A percentile compares a stretch with the other conserved stretches of the same genome.
These are phyloP conservation scores for Linnemannia schmuckeri DNA, from an alignment of 192 early-diverging fungal species.

Conservation along the genomic window DNA sequence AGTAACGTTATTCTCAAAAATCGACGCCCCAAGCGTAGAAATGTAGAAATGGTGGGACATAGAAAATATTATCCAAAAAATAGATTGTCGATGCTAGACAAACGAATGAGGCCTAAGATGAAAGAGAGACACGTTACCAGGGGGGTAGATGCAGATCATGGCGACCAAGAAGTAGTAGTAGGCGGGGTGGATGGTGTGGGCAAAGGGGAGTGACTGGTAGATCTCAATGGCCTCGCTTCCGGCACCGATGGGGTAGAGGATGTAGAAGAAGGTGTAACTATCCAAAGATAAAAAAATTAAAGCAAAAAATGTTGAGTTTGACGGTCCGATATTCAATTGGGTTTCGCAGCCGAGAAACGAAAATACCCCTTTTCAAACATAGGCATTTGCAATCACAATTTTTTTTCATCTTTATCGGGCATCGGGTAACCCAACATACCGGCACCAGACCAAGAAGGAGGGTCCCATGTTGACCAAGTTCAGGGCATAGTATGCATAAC, in stretches of 20 bases:
- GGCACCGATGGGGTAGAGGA: constrained; percentile 94
- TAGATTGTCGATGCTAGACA: background rate
- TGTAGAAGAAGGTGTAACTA: constrained; percentile 95
- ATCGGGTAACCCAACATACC: constrained; percentile 35
- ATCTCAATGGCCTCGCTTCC: constrained; percentile 85
- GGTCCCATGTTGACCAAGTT: constrained; percentile 75
- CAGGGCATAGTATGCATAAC: constrained; percentile 92
- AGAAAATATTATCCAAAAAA: background rate
- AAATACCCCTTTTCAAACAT: background rate
- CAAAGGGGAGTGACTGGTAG: constrained; percentile 77
- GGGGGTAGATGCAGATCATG: constrained; percentile 77
- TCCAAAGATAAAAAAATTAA: constrained; percentile 41
- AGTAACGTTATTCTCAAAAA: background rate
- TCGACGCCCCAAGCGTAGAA: background rate
- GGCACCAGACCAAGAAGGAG: constrained; percentile 70
- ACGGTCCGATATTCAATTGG: constrained; percentile 45
- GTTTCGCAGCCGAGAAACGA: background rate
- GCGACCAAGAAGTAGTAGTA: constrained; percentile 73
- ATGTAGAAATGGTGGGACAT: background rate
- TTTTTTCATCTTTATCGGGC: background rate
- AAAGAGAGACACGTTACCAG: constrained; percentile 62
- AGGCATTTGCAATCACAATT: constrained; percentile 19
- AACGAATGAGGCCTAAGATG: background rate
- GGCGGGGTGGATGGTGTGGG: constrained; percentile 59
- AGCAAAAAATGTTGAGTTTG: constrained; percentile 14